Evolutionary conservation across 345 rosid species (phyloP), one percentile per base, ranked within the genome.

Genomic region (Iberis pinnata): DNA sequence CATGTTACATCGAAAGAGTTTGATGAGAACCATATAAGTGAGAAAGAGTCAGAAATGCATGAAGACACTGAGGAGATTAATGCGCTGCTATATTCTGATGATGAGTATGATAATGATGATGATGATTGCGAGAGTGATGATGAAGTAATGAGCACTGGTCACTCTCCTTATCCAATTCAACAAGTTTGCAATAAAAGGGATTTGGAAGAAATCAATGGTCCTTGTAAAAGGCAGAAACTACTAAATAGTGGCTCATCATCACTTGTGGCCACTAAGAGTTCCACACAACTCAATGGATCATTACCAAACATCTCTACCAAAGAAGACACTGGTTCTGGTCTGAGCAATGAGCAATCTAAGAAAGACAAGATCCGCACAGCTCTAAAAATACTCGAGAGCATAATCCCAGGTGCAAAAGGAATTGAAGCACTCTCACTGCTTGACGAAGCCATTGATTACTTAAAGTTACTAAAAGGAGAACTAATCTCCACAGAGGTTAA

Each of bases 31-130:
- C 58, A 51, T 39, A 26, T 55, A 24, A 35, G 56, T 53, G 79
- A 48, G 27, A 75, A 73, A 61, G 81, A 70, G 35, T 74, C 76
- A 15, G 96, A 92, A 67, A 78, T 83, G 95, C 97, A 78, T 39
- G 97, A 92, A 69, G 95, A 92, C 80, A 85, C 95, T 11, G 98
- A 88, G 20, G 98, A 92, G 75, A 63, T 92, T 48, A 81, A 92
- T 66, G 98, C 98, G 6, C 69, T 92, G 12, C 85, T 92, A 38
- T 88, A 85, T 70, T 92, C 98, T 0, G 95, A 85, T 65, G 90
- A 76, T 7, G 53, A n/a, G n/a, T n/a, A 49, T 56, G 33, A 29
- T 29, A 2, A 29, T 29, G 33, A 29, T 29, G 63, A 76, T 65
- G 72, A 72, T 50, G 78, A 69, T 49, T 74, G 70, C 14, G 61